Base-by-base conservation (phyloP, 345 rosid species). In the Eucalyptus leucophloia region DNA sequence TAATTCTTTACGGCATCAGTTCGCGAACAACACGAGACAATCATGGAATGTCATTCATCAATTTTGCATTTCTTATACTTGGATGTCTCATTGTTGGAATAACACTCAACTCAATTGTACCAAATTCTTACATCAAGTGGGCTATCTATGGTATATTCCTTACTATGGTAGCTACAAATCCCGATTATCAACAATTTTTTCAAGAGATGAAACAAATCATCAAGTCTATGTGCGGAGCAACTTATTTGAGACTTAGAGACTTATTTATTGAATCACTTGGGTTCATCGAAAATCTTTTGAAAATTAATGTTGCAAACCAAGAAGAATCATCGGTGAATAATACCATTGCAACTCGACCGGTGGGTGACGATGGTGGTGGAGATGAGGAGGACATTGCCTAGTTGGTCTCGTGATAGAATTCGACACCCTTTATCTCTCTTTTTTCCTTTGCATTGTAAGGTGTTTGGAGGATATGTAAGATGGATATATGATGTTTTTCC, bases 111-210 rank as follows among this genome's bases (percentile, higher is more conserved):
- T 34, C 44, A 0, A 32, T 69, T 21, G 24, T 34, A 69, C 3
- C 0, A 0, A 34, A 32, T 32, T 34, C 12, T 34, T 69, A 69
- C 0, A 34, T 9, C 81, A 34, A 69, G 81, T 34, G 81, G 81
- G 24, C 23, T 34, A 69, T 69, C 42, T 69, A 69, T 34, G 42
- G 42, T 37, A 9, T 37, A 24, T 37, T 72, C 26, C 28, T 37
- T 37, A 1, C 15, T 19, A 2, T 19, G 44, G 26, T 72, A 34
- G 24, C 26, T 34, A 9, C 44, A 34, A 72, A 72, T 72, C 82
- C 45, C 0, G 26, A 72, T 19, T 37, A 72, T 12, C 45, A 37
- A 19, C 28, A 18, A 72, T 0, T 72, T 34, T 72, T 34, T 72
- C 4, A 18, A 42, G 44, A 19, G 82, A 37, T 34, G 24, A 72